Base-by-base conservation (phyloP, 2,329 filamentous ascomycete genomes). In the Pestalotiopsis sp. region DNA sequence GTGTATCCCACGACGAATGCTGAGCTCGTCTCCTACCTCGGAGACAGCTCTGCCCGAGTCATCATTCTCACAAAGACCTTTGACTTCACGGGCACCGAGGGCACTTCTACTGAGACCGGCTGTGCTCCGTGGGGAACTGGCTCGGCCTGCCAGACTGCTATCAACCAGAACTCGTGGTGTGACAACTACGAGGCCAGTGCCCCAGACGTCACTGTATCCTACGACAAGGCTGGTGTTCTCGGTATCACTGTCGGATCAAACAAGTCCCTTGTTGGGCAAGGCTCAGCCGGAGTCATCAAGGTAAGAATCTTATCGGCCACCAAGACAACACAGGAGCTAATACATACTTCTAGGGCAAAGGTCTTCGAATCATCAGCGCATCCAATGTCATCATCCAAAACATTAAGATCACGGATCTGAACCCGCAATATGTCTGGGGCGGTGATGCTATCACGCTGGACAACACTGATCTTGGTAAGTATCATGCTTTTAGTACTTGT, bases 351-450 rank as follows among this genome's bases (percentile, higher is more conserved):
- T 36, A 66, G 75, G 87, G 87, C 73, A 88, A 88, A 80, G 87
- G 87, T 70, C 77, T 88, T 25, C 83, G 85, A 36, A 81, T 87
- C 20, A 79, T 81, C 67, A 78, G 75, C 71, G 82, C 81, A 23
- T 83, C 77, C 75, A 89, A 90, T 77, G 80, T 90, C 74, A 90
- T 90, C 74, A 85, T 89, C 76, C 87, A 87, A 81, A 88, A 87
- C 77, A 78, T 87, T 63, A 81, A 84, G 60, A 82, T 88, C 73
- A 86, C 84, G 64, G 80, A 86, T 63, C 78, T 88, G 63, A 88
- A 88, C 80, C 82, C 85, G 14, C 73, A 85, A 73, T 86, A 87
- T 72, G 85, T 88, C 73, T 88, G 86, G 86, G 86, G 86, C 65
- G 86, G 86, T 66, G 86, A 88, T 74, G 86, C 83, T 57, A 86